Conservation (phyloP, 2,329 filamentous ascomycete genomes). For the Penicillium occitanis region DNA sequence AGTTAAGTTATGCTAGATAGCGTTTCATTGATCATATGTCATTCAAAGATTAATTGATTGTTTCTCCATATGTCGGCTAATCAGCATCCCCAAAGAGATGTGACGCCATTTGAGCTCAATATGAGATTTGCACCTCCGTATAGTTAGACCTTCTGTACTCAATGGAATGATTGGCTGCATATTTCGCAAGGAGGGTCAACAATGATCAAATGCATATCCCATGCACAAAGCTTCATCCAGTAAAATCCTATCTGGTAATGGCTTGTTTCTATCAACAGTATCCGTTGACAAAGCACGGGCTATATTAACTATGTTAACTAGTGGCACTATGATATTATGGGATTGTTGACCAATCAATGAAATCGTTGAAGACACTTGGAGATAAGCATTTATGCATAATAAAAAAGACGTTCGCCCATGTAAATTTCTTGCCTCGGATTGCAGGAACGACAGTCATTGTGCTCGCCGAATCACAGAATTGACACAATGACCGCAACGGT, state of each 20-base stretch:
- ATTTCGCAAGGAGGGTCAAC: not conserved
- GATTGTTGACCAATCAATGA: not conserved
- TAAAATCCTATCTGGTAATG: not conserved
- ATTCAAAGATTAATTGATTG: not conserved
- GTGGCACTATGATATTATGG: not conserved
- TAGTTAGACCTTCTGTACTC: not conserved
- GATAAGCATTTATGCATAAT: not conserved
- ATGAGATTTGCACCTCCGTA: not conserved
- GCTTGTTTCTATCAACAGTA: not conserved
- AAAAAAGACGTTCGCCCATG: not conserved
- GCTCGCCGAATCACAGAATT: not conserved
- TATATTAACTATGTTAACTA: not conserved
- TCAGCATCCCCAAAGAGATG: not conserved
- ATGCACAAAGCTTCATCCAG: not conserved
- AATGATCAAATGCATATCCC: constrained; percentile 22
- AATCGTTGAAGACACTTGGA: too few relatives aligned
- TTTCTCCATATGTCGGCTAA: not conserved
- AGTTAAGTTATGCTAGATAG: not conserved
- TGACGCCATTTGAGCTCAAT: not conserved
- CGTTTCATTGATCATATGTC: not conserved
- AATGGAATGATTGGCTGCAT: not conserved
- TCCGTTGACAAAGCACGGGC: not conserved
- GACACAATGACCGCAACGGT: not conserved
- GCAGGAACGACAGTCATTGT: not conserved
- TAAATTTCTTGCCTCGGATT: too few relatives aligned